Base-by-base conservation (phyloP, 2,329 filamentous ascomycete species). In the Aspergillus fumigatiaffinis region DNA sequence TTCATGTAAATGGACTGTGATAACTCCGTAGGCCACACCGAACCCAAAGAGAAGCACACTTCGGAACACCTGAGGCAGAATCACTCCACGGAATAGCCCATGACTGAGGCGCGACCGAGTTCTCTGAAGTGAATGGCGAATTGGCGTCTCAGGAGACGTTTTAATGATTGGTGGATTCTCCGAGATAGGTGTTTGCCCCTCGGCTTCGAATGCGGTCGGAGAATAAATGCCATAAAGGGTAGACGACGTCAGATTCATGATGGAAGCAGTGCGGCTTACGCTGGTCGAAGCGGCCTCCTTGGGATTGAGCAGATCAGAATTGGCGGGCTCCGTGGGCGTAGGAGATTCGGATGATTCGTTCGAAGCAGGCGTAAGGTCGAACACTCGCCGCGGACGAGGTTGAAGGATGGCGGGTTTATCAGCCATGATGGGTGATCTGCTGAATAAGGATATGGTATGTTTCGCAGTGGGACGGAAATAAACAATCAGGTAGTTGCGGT, bases 141-240 rank as follows among this genome's bases (percentile, higher is more conserved):
- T 65, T 20, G 68, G 62, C 46, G 52, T 51, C 47, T 67, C 64
- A 57, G 66, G 60, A 32, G 66, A 64, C 3, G 63, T 69, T 65
- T 69, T 69, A 80, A 80, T 50, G 77, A 65, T 69, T 72, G 72
- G 44, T 47, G 21, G 66, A 23, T 75, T 73, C 60, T 76, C 71
- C 72, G 76, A 41, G 75, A 72, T 26, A 4, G 90, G 90, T 0
- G 89, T 90, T 69, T 90, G 84, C 32, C 88, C 84, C 38, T 90
- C 91, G 76, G 61, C 75, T 48, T 83, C 79, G 57, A 83, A 83
- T 32, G 82, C 81, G 0, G 84, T 84, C 6, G 86, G 86, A 10
- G 87, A 87, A 79, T 96, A 99, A 68, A 99, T 99, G 54, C 94
- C 93, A 65, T 89, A 90, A 4, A 99, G 83, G 0, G 94, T 96